phyloP scores from a whole-genome alignment of 257 asterid species.

The Solanum bulbocastanum region DNA sequence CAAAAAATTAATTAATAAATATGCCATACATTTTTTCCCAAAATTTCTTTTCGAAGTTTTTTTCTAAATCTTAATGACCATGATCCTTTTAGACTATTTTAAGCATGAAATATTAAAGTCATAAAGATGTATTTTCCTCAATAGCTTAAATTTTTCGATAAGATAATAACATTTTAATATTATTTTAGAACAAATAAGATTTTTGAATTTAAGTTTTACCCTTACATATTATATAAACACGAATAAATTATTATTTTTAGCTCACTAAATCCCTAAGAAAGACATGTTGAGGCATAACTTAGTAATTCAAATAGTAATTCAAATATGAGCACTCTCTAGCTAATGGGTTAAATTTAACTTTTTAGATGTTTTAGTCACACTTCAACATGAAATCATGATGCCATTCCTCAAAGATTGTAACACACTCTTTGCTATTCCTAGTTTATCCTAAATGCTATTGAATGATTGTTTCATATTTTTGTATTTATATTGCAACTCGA shows the following conservation, averaged over 20 bases:
- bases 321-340: background rate
- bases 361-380: background rate
- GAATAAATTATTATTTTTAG: too few relatives aligned
- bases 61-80: background rate
- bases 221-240: too few relatives aligned
- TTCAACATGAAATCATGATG: background rate
- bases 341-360: background rate
- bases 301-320: background rate
- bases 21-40: background rate
- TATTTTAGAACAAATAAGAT: background rate
- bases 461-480: background rate
- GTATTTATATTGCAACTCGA: background rate
- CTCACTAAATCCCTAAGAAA: background rate
- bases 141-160: background rate
- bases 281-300: background rate
- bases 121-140: background rate
- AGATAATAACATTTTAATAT: background rate
- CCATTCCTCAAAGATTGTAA: background rate
- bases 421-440: background rate
- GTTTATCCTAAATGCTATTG: background rate
- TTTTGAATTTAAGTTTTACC: background rate
- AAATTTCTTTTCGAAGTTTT: background rate
- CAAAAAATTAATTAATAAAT: background rate
- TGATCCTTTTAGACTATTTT: background rate
- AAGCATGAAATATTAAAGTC: background rate